Conservation (phyloP, 1,139 yeast species). For the Suhomyces anneliseae region DNA sequence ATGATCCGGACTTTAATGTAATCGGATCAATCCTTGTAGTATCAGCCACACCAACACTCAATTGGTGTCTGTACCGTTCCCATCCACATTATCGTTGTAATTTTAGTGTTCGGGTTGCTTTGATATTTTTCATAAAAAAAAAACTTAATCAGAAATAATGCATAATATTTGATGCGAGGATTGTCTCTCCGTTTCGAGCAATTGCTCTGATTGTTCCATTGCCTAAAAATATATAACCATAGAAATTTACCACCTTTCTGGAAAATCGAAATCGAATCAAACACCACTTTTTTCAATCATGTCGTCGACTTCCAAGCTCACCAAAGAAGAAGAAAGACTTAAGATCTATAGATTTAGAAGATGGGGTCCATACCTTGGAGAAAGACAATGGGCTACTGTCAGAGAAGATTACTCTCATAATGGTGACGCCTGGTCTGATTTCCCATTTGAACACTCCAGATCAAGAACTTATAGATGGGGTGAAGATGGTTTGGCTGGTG, state of each 20-base stretch:
- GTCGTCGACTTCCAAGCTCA: constrained; percentile 16
- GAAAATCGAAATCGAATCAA: not conserved
- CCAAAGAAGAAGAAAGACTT: constrained; percentile 71
- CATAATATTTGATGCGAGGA: too few relatives aligned
- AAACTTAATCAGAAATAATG: too few relatives aligned
- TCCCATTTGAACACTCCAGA: constrained; percentile 84
- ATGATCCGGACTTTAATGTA: too few relatives aligned
- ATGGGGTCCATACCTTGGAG: constrained; percentile 93
- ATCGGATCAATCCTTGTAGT: too few relatives aligned
- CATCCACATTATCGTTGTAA: too few relatives aligned
- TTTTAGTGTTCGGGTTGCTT: too few relatives aligned
- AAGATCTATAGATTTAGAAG: constrained; percentile 54
- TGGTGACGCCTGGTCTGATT: constrained; percentile 93
- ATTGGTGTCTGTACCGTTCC: too few relatives aligned
- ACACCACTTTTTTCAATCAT: constrained; percentile 3
- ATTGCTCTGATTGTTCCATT: too few relatives aligned
- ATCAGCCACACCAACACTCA: too few relatives aligned
- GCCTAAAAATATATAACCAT: not conserved
- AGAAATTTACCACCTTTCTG: not conserved
- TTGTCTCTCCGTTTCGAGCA: too few relatives aligned
- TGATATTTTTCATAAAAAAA: too few relatives aligned
- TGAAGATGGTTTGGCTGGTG: constrained; percentile 94
- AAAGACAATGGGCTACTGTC: constrained; percentile 94
- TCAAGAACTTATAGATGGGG: constrained; percentile 94
- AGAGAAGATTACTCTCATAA: constrained; percentile 85